Evolutionary conservation across 2,329 filamentous ascomycete species (phyloP), one percentile per base, ranked within the genome.

Genomic region (Seiridium unicorne): DNA sequence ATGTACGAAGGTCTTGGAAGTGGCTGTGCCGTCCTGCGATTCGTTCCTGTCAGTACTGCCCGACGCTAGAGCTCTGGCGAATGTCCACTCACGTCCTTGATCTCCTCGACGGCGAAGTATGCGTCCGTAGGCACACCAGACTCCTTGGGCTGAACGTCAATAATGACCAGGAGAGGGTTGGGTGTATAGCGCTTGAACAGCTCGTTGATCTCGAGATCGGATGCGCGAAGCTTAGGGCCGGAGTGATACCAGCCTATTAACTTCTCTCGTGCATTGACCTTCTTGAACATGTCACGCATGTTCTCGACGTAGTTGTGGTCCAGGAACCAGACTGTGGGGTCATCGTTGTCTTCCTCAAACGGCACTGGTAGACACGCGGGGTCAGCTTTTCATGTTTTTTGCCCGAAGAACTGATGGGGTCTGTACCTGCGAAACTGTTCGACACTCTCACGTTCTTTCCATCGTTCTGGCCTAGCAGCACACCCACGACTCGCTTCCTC

Each of bases 261-360:
- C 87, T 98, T 98, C 82, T 99, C 95, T 65, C 92, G 85, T 63
- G 95, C 95, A 81, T 99, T 99, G 84, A 99, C 93, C 81, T 98
- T 98, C 84, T 99, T 99, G 86, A 99, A 99, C 95, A 99, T 99
- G 78, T 98, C 95, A 80, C 95, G 96, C 95, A 99, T 99, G 69
- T 90, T 92, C 79, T 99, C 95, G 77, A 99, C 91, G 73, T 97
- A 99, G 85, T 98, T 98, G 84, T 99, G 95, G 76, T 99, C 95
- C 66, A 99, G 81, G 76, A 98, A 99, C 95, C 95, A 99, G 74
- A 99, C 95, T 42, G 94, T 96, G 3, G 94, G 94, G 74, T 99
- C 93, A 79, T 96, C 97, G 72, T 97, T 95, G 76, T 99, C 95
- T 81, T 99, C 95, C 78, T 99, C 95, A 73, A 99, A 99, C 1